Evolutionary conservation across 208 protist species (phyloP).

Genomic region (Crithidia bombi): DNA sequence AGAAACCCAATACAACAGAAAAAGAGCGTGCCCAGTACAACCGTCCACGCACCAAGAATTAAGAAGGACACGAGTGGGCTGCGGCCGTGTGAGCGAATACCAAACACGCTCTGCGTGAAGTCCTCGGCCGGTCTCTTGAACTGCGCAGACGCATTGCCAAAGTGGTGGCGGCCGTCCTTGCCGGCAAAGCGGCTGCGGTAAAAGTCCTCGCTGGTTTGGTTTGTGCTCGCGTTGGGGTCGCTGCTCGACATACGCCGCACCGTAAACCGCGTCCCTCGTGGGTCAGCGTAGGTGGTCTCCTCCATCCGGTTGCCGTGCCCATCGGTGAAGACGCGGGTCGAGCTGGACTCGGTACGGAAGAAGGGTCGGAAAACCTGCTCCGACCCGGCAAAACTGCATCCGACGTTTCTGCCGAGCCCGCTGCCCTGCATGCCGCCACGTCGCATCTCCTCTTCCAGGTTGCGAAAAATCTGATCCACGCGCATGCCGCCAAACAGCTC

Average conservation of each 20-base stretch:
- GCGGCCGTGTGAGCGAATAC: constrained; percentile 75
- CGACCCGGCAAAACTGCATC: constrained; percentile 36
- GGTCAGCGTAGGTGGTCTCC: constrained; percentile 75
- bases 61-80: constrained; percentile 71
- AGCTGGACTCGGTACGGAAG: constrained; percentile 50
- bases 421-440: constrained; percentile 34
- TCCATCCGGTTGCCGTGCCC: constrained; percentile 83
- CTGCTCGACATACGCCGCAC: constrained; percentile 66
- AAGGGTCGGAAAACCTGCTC: constrained; percentile 73
- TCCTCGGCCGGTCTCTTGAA: constrained; percentile 50
- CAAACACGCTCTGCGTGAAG: constrained; percentile 69
- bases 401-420: constrained; percentile 42
- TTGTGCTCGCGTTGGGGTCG: constrained; percentile 73
- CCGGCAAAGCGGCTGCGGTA: constrained; percentile 42
- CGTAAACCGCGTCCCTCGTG: constrained; percentile 68
- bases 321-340: constrained; percentile 63
- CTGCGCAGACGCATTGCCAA: constrained; percentile 59
- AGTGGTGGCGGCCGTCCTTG: constrained; percentile 62
- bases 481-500: constrained; percentile 88
- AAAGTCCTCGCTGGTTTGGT: constrained; percentile 69
- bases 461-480: constrained; percentile 86
- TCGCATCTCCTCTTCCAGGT: constrained; percentile 82
- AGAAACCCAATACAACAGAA: constrained; percentile 58
- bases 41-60: constrained; percentile 65
- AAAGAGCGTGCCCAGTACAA: constrained; percentile 62